phyloP scores from a whole-genome alignment of 2,329 filamentous ascomycete species.

The Penicillium palitans region DNA sequence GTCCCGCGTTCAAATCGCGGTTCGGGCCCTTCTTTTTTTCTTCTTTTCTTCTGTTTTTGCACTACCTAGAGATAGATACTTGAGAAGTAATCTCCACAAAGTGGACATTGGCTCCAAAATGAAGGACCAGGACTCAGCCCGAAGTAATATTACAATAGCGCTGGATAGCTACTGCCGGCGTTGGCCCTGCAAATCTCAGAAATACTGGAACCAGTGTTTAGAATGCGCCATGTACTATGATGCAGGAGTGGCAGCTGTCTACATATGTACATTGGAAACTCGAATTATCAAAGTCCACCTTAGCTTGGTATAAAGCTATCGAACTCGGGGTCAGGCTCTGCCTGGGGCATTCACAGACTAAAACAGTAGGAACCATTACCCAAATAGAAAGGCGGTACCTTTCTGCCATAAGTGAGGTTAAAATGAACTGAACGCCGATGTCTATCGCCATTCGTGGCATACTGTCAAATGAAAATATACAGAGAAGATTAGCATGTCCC shows the following conservation, averaged over 20 bases:
- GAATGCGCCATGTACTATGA: not conserved
- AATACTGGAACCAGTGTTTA: slow-evolving; percentile 23
- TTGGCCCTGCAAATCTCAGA: slow-evolving; percentile 21
- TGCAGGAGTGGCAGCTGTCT: not conserved
- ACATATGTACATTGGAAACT: too few species aligned
- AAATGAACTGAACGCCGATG: too few species aligned
- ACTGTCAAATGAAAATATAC: slow-evolving; percentile 66
- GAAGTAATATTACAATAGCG: not conserved
- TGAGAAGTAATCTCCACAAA: not conserved
- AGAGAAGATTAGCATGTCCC: slow-evolving; percentile 82
- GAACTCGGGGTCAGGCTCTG: too few species aligned
- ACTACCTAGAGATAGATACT: too few species aligned
- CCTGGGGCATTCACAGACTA: too few species aligned
- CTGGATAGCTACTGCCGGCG: not conserved
- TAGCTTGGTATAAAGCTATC: not conserved
- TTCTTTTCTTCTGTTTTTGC: too few species aligned
- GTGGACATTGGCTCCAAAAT: slow-evolving; percentile 9
- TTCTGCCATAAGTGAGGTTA: too few species aligned
- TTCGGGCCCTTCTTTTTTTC: not conserved
- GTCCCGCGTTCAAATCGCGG: slow-evolving; percentile 6
- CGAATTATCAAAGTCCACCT: not conserved
- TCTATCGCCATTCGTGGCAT: too few species aligned
- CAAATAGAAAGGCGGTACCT: too few species aligned
- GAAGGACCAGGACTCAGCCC: slow-evolving; percentile 1
- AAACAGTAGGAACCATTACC: too few species aligned